Conservation (phyloP, 331 rosid species). For the Acacia concinna region DNA sequence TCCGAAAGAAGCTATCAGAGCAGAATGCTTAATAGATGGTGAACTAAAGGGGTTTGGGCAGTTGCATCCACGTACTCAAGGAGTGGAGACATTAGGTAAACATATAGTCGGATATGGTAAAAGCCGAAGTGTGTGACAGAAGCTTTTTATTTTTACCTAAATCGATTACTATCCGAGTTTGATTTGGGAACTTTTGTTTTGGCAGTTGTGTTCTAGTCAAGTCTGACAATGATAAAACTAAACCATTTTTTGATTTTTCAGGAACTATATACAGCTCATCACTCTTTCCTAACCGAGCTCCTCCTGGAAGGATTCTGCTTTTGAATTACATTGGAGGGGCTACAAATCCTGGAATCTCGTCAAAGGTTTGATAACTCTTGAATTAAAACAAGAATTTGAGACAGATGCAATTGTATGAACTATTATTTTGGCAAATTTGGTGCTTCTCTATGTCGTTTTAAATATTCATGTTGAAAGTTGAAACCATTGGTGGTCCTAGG, state of each 20-base stretch:
- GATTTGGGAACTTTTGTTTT: conserved; percentile 6
- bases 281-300: conserved; percentile 93
- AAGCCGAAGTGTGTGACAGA: conserved; percentile 14
- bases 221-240: conserved; percentile 25
- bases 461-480: conserved; percentile 29
- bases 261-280: conserved; percentile 99
- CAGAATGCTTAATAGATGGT: conserved; percentile 79
- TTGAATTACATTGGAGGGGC: conserved; percentile 98
- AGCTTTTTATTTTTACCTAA: too few species aligned
- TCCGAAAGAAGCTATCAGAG: conserved; percentile 90
- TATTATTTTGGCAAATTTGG: conserved; percentile 22
- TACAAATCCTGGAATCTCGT: conserved; percentile 73
- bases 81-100: conserved; percentile 91
- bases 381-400: conserved; percentile 26
- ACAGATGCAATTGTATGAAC: conserved; percentile 31
- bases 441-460: conserved; percentile 8
- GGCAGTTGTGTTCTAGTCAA: conserved; percentile 24
- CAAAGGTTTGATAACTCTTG: conserved; percentile 55
- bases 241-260: conserved; percentile 39
- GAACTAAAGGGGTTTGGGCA: conserved; percentile 95
- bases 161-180: not conserved
- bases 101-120: conserved; percentile 20
- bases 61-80: conserved; percentile 96
- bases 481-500: conserved; percentile 12
- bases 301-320: conserved; percentile 85